A percentile compares a stretch with the other conserved stretches of the same genome.
phyloP scores from a whole-genome alignment of 2,329 filamentous ascomycete genomes.

The Herpomyces periplanetae region DNA sequence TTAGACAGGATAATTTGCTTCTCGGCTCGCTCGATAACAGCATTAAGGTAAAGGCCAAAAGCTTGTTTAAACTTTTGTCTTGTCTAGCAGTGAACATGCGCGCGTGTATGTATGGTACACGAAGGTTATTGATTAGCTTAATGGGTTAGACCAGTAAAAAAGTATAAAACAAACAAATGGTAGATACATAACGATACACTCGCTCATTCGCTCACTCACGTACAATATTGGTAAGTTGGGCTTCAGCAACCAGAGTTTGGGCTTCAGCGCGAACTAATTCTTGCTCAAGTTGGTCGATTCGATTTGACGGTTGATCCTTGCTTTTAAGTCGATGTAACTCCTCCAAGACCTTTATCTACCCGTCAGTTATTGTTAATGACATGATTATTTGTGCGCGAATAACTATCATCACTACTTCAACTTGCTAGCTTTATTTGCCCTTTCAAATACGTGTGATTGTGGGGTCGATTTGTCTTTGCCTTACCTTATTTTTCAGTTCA shows the following conservation, averaged over 20 bases:
- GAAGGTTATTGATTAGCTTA: neutral
- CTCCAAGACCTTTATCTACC: conserved; percentile 30
- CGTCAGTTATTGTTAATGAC: conserved; percentile 2
- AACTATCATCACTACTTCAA: conserved; percentile 3
- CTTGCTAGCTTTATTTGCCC: no score
- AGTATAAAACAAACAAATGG: no score
- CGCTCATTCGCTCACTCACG: no score
- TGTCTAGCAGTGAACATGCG: conserved; percentile 15
- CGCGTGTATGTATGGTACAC: conserved; percentile 3
- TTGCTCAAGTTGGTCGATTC: conserved; percentile 54
- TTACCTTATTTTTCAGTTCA: conserved; percentile 34
- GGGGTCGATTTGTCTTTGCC: no score
- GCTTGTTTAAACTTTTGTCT: conserved; percentile 86
- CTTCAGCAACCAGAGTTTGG: conserved; percentile 77
- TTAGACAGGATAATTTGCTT: conserved; percentile 82
- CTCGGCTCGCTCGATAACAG: conserved; percentile 75
- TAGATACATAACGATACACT: no score
- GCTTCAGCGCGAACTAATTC: conserved; percentile 85
- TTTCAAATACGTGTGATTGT: no score
- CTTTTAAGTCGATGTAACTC: conserved; percentile 69
- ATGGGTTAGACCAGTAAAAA: no score
- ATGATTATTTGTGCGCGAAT: conserved; percentile 30
- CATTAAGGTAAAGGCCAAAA: conserved; percentile 51
- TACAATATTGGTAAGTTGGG: conserved; percentile 73
- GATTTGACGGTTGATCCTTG: conserved; percentile 55